Evolutionary conservation across 805 yeast species (phyloP).

Genomic region (Saccharomycopsis synnaedendra): DNA sequence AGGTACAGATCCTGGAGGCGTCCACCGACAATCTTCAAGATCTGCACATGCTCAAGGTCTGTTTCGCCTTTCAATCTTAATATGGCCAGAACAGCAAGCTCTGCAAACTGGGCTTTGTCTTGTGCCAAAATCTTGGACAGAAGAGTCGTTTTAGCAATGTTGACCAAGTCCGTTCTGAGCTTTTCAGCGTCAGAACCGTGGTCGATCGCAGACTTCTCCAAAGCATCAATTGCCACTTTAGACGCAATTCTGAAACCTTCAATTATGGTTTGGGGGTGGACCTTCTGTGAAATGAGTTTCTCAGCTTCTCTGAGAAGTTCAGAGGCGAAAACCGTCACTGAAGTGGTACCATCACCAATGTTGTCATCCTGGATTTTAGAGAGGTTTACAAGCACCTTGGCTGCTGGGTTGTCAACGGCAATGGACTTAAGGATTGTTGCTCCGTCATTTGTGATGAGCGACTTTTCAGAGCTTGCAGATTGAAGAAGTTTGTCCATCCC

Average conservation of each 20-base stretch:
- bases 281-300: constrained; percentile 91
- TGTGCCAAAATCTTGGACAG: constrained; percentile 92
- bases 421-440: constrained; percentile 81
- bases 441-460: constrained; percentile 92
- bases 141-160: constrained; percentile 87
- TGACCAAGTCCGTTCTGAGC: constrained; percentile 67
- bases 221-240: constrained; percentile 69
- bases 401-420: constrained; percentile 94
- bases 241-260: constrained; percentile 97
- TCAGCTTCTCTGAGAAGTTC: constrained; percentile 90
- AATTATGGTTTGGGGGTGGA: constrained; percentile 94
- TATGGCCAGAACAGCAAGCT: constrained; percentile 89
- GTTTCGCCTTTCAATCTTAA: constrained; percentile 71
- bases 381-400: constrained; percentile 86
- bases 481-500: constrained; percentile 97
- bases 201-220: constrained; percentile 68
- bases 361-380: constrained; percentile 95
- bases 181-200: constrained; percentile 43
- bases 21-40: constrained; percentile 91
- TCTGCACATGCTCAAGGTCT: constrained; percentile 83
- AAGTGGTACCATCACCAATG: constrained; percentile 98
- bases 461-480: constrained; percentile 66
- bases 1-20: constrained; percentile 81
- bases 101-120: constrained; percentile 82
- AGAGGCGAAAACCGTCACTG: constrained; percentile 94